Evolutionary conservation across 1,139 yeast species (phyloP), one percentile per base, ranked within the genome.

Genomic region (Blastobotrys illinoisensis): DNA sequence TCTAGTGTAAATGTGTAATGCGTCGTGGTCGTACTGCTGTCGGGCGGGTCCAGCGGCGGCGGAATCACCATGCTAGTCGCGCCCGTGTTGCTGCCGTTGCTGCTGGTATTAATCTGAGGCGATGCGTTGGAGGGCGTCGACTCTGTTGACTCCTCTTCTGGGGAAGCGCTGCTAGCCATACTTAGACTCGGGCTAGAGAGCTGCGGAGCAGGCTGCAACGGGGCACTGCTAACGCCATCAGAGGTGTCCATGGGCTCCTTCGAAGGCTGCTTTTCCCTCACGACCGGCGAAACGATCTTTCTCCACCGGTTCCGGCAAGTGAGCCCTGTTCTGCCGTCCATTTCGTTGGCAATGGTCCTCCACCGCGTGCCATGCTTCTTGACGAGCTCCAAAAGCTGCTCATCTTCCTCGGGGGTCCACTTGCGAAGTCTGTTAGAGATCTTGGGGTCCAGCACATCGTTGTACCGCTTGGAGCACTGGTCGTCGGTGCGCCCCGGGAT

Each of bases 241-340:
- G 23, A 21, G 6, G 23, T 21, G 6, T 21, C 23, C 23, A 21
- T 26, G 9, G 32, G 32, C 32, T 26, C 32, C 11, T 11, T 26
- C 2, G 32, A 26, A 26, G 28, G 74, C 76, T 36, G 73, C 67
- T 56, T 74, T 74, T 56, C 63, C 61, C 64, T 60, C 13, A 84
- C 89, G 9, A 86, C 86, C 61, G 83, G 84, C 0, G 95, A 84
- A 49, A 87, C 85, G 48, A 91, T 79, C 65, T 88, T 88, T 61
- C 97, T 78, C 97, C 97, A 91, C 57, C 97, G 77, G 70, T 91
- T 91, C 58, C 98, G 76, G 67, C 97, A 90, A 0, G 97, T 89
- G 55, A 91, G 76, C 56, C 95, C 86, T 1, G 97, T 96, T 54
- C 98, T 74, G 49, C 93, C 87, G 47, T 80, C 79, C 76, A 91